These are phyloP conservation scores for Malus orientalis DNA, from an alignment of 306 rosid genomes.

Conservation along the genomic window DNA sequence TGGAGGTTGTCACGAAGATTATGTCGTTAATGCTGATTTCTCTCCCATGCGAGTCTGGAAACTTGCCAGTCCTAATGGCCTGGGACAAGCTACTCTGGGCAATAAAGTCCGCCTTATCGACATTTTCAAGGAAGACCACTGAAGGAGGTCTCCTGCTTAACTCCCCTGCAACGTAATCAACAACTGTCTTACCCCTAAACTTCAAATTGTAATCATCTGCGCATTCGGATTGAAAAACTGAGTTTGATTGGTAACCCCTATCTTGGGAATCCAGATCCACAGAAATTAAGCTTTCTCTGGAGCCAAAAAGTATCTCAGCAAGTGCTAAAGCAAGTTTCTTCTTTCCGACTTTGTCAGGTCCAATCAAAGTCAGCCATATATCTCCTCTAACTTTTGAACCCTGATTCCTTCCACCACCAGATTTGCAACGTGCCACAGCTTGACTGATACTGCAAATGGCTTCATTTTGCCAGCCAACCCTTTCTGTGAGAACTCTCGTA, in stretches of 20 bases:
- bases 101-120: conserved; percentile 58
- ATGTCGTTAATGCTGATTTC: conserved; percentile 57
- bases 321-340: conserved; percentile 63
- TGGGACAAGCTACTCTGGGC: conserved; percentile 60
- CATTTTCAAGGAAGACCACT: conserved; percentile 65
- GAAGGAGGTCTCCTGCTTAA: conserved; percentile 60
- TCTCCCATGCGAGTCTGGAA: conserved; percentile 65
- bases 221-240: conserved; percentile 30
- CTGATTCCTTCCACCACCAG: conserved; percentile 35
- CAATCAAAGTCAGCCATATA: conserved; percentile 73
- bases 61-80: conserved; percentile 70
- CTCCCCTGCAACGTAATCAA: conserved; percentile 68
- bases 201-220: conserved; percentile 38
- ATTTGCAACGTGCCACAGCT: conserved; percentile 40
- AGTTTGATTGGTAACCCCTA: conserved; percentile 25
- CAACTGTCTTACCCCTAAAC: conserved; percentile 57
- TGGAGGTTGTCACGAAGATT: conserved; percentile 48
- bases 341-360: conserved; percentile 81
- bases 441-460: conserved; percentile 50
- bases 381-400: conserved; percentile 50
- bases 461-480: conserved; percentile 76
- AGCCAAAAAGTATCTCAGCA: conserved; percentile 53
- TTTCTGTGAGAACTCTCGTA: conserved; percentile 36
- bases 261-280: conserved; percentile 54
- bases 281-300: conserved; percentile 44